Conservation (phyloP, 2,329 filamentous ascomycete species). For the Botrytis paeoniae region DNA sequence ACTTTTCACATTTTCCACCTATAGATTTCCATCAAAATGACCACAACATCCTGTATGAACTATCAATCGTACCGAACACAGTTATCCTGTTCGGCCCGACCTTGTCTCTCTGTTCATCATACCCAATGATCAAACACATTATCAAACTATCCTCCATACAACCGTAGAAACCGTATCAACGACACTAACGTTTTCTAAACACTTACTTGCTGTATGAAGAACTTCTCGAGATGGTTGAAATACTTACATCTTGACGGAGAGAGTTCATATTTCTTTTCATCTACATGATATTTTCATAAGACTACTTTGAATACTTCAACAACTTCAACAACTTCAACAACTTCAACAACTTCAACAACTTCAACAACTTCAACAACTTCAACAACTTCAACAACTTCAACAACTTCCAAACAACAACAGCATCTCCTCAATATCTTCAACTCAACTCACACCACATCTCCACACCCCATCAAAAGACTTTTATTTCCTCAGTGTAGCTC, state of each 20-base stretch:
- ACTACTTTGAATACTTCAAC: too few relatives aligned
- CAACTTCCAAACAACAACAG: too few relatives aligned
- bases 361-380: not conserved
- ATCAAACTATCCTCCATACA: not conserved
- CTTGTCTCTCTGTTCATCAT: rapidly evolving
- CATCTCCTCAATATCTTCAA: too few relatives aligned
- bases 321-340: too few relatives aligned
- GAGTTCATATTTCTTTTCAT: rapidly evolving
- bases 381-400: not conserved
- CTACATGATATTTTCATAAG: not conserved
- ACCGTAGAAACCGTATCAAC: not conserved
- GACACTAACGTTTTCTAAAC: not conserved
- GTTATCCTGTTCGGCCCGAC: not conserved
- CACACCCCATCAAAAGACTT: too few relatives aligned
- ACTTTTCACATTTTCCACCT: not conserved
- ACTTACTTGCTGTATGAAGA: not conserved
- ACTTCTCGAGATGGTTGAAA: not conserved
- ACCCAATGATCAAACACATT: rapidly evolving
- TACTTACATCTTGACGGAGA: not conserved
- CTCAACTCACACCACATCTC: not conserved
- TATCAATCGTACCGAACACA: not conserved
- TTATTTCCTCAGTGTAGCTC: too few relatives aligned
- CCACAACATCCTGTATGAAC: not conserved
- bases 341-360: too few relatives aligned
- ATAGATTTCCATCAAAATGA: not conserved